Percentiles rank a stretch among this genome's conserved stretches.
These are phyloP conservation scores for Oligophagozyma castellii DNA, from an alignment of 1,139 yeast species.

Conservation along the genomic window DNA sequence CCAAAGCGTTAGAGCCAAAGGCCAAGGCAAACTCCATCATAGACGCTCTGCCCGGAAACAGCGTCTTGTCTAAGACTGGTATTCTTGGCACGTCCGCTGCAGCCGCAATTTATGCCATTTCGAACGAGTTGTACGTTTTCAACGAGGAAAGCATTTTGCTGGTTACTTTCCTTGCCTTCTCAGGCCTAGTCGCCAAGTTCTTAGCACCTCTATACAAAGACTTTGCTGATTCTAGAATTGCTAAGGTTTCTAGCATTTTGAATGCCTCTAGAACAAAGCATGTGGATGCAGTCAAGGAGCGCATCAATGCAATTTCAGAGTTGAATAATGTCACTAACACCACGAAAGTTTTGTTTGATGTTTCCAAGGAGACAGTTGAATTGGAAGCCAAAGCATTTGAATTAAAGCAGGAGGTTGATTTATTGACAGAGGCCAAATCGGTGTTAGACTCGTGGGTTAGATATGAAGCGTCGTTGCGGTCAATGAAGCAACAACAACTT, in stretches of 20 bases:
- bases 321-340: constrained; percentile 85
- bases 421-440: constrained; percentile 82
- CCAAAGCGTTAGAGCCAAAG: constrained; percentile 61
- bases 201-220: constrained; percentile 91
- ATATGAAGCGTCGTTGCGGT: constrained; percentile 94
- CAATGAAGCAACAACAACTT: constrained; percentile 87
- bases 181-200: constrained; percentile 67
- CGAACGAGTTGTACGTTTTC: constrained; percentile 82
- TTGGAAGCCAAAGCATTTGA: constrained; percentile 90
- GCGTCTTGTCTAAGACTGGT: constrained; percentile 81
- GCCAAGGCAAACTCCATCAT: constrained; percentile 81
- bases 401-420: constrained; percentile 79
- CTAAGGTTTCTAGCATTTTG: constrained; percentile 67
- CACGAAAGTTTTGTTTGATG: constrained; percentile 82
- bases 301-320: constrained; percentile 79
- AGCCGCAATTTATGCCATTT: constrained; percentile 84
- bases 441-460: constrained; percentile 98
- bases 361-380: constrained; percentile 92
- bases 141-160: constrained; percentile 89
- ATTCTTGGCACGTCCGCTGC: constrained; percentile 90
- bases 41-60: constrained; percentile 89
- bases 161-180: constrained; percentile 64
- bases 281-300: constrained; percentile 80
- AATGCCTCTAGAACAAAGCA: constrained; percentile 85
- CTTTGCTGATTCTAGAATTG: constrained; percentile 87